Conservation (phyloP, 2,329 filamentous ascomycete genomes). For the Ophiostoma triangulosporum region DNA sequence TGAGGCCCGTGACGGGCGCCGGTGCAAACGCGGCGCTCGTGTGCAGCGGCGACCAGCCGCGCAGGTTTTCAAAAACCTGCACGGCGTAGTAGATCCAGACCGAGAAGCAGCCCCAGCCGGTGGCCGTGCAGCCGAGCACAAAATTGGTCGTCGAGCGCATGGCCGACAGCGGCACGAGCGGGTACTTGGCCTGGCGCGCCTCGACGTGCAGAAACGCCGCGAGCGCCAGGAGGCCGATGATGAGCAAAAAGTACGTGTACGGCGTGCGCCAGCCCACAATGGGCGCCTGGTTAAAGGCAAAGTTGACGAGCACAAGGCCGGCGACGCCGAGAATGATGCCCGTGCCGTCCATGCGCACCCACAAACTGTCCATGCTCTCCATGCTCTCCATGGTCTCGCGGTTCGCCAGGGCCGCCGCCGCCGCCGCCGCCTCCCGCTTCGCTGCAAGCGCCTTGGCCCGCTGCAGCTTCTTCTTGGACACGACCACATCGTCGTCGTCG, state of each 20-base stretch:
- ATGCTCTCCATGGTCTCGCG: no score
- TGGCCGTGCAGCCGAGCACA: conserved; percentile 33
- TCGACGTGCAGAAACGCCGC: conserved; percentile 37
- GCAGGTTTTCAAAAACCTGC: conserved; percentile 23
- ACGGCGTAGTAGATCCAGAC: conserved; percentile 28
- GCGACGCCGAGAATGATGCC: conserved; percentile 28
- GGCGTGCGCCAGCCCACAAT: conserved; percentile 36
- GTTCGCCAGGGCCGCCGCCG: not conserved
- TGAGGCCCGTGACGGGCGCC: conserved; percentile 28
- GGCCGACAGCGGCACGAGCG: conserved; percentile 37
- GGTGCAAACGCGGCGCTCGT: conserved; percentile 32
- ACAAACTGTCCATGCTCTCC: no score
- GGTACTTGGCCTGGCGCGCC: conserved; percentile 24
- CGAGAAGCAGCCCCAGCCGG: conserved; percentile 29
- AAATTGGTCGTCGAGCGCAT: conserved; percentile 33
- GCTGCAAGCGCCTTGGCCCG: not conserved
- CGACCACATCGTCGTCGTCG: conserved; percentile 1
- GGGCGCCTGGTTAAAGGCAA: conserved; percentile 45
- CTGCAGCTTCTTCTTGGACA: not conserved
- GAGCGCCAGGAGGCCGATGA: conserved; percentile 37
- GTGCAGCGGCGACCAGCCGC: conserved; percentile 28
- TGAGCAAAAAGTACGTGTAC: conserved; percentile 37
- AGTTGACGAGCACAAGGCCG: conserved; percentile 40
- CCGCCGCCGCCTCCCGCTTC: not conserved
- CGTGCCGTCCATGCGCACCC: conserved; percentile 16